Evolutionary conservation across 2,329 filamentous ascomycete genomes (phyloP), one percentile per base, ranked within the genome.

Genomic region (Zasmidium cellare): DNA sequence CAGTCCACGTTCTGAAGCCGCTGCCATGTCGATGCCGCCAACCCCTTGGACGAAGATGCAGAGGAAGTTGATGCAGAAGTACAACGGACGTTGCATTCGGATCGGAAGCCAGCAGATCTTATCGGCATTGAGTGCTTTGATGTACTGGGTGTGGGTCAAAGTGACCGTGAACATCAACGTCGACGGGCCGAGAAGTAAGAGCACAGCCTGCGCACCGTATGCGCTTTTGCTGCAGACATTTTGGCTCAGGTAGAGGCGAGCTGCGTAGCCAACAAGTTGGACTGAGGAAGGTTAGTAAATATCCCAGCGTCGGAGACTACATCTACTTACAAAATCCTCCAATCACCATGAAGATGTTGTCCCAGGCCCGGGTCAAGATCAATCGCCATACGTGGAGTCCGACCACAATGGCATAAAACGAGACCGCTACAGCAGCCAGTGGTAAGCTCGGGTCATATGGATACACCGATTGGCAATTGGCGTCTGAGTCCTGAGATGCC

Each of bases 141-240:
- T 60, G 31, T 38, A 55, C 14, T 35, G 35, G 3, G 55, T 54
- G 28, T 60, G 55, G 3, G 18, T 24, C 9, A 52, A 16, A 1
- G 47, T 46, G 12, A 60, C 46, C 3, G 58, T 60, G 44, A 57
- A 57, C 55, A 60, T 57, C 11, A 60, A 41, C 3, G 53, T 23
- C 3, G 51, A 46, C 7, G 55, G 58, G 2, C 58, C 55, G 18
- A 60, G 46, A 3, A 57, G 58, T 12, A 60, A 24, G 9, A 60
- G 46, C 20, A 57, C 54, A 9, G 46, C 20, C 46, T 60, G 55
- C 2, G 38, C 51, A 18, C 45, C 55, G 23, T 45, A 51, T 22
- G 55, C 46, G 24, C 23, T 16, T 35, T 55, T 57, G 23, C 41
- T 52, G 48, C 55, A 57, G 12, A 31, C n/a, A 20, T 57, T 44